Percentiles rank a stretch among this genome's conserved stretches.
Conservation (phyloP, 805 yeast species). For the Lipomyces japonicus region DNA sequence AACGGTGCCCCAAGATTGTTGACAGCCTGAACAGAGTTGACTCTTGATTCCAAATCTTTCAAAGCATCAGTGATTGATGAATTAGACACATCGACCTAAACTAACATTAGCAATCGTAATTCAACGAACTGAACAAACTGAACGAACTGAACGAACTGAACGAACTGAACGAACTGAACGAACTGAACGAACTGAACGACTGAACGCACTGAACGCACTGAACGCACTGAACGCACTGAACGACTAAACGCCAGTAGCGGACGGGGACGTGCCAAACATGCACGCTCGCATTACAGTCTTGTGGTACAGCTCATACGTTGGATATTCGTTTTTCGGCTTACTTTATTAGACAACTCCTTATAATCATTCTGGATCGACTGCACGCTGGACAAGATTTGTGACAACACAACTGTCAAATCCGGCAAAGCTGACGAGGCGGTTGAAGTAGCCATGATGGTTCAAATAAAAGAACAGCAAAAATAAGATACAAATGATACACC, state of each 20-base stretch:
- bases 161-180: not conserved
- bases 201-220: constrained; percentile 5
- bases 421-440: constrained; percentile 7
- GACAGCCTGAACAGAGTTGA: constrained; percentile 6
- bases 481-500: too few relatives aligned
- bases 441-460: too few relatives aligned
- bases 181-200: constrained; percentile 2
- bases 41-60: constrained; percentile 8
- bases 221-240: constrained; percentile 6
- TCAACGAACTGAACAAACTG: not conserved
- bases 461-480: too few relatives aligned
- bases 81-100: constrained; percentile 13
- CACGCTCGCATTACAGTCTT: constrained; percentile 4
- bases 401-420: constrained; percentile 10
- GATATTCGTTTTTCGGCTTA: constrained; percentile 3
- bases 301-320: not conserved
- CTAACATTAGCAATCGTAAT: not conserved
- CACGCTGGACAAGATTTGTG: constrained; percentile 20
- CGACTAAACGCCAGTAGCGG: constrained; percentile 14
- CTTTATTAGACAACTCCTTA: constrained; percentile 23
- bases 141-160: constrained; percentile 2
- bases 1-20: not conserved
- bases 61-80: not conserved
- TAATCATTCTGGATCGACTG: constrained; percentile 21
- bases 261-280: not conserved